These are phyloP conservation scores for Lactarius sanguifluus DNA, from an alignment of 768 basidiomycete genomes.

Conservation along the genomic window DNA sequence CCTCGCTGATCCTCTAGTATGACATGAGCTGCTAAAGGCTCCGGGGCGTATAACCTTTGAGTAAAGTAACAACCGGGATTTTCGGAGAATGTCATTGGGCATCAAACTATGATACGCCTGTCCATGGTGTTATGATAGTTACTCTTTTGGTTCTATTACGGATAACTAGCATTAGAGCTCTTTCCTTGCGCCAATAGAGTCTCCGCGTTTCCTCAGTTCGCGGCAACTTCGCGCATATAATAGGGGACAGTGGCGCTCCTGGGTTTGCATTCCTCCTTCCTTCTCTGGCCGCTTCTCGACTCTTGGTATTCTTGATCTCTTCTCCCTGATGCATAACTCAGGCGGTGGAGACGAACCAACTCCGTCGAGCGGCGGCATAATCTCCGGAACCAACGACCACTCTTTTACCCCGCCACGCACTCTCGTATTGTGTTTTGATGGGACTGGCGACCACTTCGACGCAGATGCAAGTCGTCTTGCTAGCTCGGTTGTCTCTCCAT, in stretches of 20 bases:
- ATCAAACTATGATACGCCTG: neutral
- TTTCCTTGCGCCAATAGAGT: neutral
- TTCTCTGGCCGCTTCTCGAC: neutral
- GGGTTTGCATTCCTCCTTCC: neutral
- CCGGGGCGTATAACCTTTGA: neutral
- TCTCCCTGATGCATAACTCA: neutral
- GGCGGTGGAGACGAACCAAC: neutral
- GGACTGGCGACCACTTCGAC: slow-evolving; percentile 63
- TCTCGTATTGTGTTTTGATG: slow-evolving; percentile 72
- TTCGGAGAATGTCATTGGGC: neutral
- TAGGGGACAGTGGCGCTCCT: neutral
- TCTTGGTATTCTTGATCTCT: neutral
- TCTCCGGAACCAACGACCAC: neutral
- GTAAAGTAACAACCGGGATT: neutral
- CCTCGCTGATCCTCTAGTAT: neutral
- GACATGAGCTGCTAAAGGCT: neutral
- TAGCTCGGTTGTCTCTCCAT: neutral
- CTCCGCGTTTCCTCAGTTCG: neutral
- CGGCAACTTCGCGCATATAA: slow-evolving; percentile 1
- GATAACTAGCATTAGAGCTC: neutral
- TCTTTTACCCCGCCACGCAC: slow-evolving; percentile 39
- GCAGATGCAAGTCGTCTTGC: slow-evolving; percentile 46
- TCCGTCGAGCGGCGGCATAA: neutral
- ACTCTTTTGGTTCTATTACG: neutral
- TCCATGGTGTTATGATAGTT: neutral